Evolutionary conservation across 2,329 filamentous ascomycete genomes (phyloP).

Genomic region (Onygenales sp.): DNA sequence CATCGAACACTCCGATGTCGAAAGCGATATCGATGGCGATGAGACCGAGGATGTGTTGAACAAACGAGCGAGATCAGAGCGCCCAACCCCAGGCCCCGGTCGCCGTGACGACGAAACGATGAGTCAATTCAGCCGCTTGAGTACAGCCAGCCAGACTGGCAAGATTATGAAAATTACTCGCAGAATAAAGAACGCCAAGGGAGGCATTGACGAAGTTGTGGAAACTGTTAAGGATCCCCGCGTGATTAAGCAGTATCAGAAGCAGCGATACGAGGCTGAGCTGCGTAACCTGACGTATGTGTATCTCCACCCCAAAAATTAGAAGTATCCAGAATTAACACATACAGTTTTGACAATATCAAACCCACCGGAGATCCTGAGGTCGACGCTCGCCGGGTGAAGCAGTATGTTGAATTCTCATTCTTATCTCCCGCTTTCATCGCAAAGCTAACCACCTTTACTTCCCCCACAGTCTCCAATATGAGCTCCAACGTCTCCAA

Average conservation of each 20-base stretch:
- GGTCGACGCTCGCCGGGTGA: constrained; percentile 52
- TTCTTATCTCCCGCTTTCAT: neutral
- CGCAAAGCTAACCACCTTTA: constrained; percentile 18
- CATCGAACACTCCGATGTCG: constrained; percentile 65
- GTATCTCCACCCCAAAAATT: neutral
- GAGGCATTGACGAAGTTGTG: constrained; percentile 51
- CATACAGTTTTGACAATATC: constrained; percentile 46
- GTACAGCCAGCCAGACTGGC: constrained; percentile 58
- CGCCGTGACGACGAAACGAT: constrained; percentile 63
- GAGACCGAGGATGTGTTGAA: constrained; percentile 40
- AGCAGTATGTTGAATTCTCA: constrained; percentile 37
- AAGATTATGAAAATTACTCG: constrained; percentile 67
- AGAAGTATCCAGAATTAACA: constrained; percentile 16
- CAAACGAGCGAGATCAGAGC: constrained; percentile 55
- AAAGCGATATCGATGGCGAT: constrained; percentile 51
- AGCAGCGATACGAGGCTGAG: constrained; percentile 61
- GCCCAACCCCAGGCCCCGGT: constrained; percentile 42
- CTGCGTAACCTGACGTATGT: constrained; percentile 65
- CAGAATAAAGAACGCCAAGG: constrained; percentile 52
- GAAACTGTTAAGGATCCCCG: constrained; percentile 66
- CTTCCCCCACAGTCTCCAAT: constrained; percentile 45
- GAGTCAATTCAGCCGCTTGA: constrained; percentile 67
- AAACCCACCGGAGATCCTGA: constrained; percentile 59
- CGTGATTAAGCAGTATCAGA: constrained; percentile 82
- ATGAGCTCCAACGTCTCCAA: constrained; percentile 73